phyloP scores from a whole-genome alignment of 2,329 filamentous ascomycete genomes.

The Pseudohalonectria lignicola region DNA sequence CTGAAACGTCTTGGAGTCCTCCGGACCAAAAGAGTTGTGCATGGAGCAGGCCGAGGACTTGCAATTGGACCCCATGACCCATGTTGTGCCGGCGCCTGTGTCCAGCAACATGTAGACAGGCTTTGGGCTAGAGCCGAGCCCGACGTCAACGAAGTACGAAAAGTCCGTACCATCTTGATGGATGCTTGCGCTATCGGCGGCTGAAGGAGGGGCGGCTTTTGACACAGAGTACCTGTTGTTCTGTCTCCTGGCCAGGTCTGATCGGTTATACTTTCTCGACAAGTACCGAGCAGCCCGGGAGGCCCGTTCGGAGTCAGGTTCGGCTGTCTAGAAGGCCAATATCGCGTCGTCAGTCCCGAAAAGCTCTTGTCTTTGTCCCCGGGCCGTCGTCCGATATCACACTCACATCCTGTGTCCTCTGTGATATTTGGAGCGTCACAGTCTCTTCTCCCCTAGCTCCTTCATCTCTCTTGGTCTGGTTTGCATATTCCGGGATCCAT shows the following conservation, averaged over 20 bases:
- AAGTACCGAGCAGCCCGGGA: neutral
- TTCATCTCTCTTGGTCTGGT: slow-evolving; percentile 6
- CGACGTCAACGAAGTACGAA: slow-evolving; percentile 51
- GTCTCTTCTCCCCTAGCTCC: slow-evolving; percentile 6
- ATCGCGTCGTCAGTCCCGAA: neutral
- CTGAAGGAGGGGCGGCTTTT: slow-evolving; percentile 28
- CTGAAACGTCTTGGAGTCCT: slow-evolving; percentile 54
- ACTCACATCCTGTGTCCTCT: slow-evolving; percentile 23
- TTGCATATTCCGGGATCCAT: slow-evolving; percentile 27
- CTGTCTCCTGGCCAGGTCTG: slow-evolving; percentile 22
- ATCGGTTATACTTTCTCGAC: neutral
- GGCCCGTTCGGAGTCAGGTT: neutral
- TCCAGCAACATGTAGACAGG: slow-evolving; percentile 53
- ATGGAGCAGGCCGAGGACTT: slow-evolving; percentile 50
- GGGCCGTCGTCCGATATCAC: neutral
- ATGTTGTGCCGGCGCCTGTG: slow-evolving; percentile 62
- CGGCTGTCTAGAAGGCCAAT: neutral
- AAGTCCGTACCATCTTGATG: slow-evolving; percentile 55
- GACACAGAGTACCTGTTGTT: slow-evolving; percentile 36
- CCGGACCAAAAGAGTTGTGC: slow-evolving; percentile 59
- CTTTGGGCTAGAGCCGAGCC: slow-evolving; percentile 42
- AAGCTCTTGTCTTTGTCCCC: no score
- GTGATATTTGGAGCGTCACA: slow-evolving; percentile 29
- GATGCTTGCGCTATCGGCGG: slow-evolving; percentile 40
- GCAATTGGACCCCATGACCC: slow-evolving; percentile 71